Conservation (phyloP, 192 early-diverging fungal species). For the Spinellus fusiger region DNA sequence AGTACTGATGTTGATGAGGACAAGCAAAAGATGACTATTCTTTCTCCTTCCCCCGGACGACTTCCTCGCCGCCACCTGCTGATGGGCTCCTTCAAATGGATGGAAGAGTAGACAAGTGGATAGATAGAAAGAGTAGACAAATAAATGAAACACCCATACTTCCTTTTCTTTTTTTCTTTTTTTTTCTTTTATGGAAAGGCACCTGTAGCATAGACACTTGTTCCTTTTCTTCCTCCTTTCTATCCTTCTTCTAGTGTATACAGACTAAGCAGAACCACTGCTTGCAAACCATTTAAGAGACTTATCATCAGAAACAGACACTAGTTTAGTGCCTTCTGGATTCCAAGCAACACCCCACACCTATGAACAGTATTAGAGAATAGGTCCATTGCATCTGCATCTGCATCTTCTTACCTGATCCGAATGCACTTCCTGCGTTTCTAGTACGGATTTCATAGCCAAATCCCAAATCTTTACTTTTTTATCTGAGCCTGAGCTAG, state of each 20-base stretch:
- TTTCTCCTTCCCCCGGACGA: slow-evolving; percentile 83
- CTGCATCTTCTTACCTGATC: slow-evolving; percentile 52
- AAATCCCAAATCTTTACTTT: slow-evolving; percentile 83
- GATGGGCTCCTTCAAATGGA: slow-evolving; percentile 87
- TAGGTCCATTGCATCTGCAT: neutral
- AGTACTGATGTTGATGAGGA: slow-evolving; percentile 77
- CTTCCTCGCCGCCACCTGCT: slow-evolving; percentile 81
- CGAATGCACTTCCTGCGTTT: slow-evolving; percentile 71
- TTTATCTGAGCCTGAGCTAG: slow-evolving; percentile 66
- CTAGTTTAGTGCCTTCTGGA: slow-evolving; percentile 67
- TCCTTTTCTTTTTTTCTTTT: neutral
- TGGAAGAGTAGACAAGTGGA: slow-evolving; percentile 66
- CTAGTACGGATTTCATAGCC: slow-evolving; percentile 59
- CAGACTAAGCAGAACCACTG: slow-evolving; percentile 26
- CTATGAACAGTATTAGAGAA: slow-evolving; percentile 21
- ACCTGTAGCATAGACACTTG: neutral
- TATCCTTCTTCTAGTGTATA: no score
- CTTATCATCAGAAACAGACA: slow-evolving; percentile 67
- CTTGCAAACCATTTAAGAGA: slow-evolving; percentile 44
- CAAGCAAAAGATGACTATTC: slow-evolving; percentile 74
- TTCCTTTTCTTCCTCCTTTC: neutral
- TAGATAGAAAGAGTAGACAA: neutral
- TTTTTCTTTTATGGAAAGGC: no score
- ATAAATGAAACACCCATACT: neutral
- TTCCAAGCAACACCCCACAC: slow-evolving; percentile 83